Evolutionary conservation across 2,329 filamentous ascomycete genomes (phyloP).

Genomic region (Aspergillus amoenus): DNA sequence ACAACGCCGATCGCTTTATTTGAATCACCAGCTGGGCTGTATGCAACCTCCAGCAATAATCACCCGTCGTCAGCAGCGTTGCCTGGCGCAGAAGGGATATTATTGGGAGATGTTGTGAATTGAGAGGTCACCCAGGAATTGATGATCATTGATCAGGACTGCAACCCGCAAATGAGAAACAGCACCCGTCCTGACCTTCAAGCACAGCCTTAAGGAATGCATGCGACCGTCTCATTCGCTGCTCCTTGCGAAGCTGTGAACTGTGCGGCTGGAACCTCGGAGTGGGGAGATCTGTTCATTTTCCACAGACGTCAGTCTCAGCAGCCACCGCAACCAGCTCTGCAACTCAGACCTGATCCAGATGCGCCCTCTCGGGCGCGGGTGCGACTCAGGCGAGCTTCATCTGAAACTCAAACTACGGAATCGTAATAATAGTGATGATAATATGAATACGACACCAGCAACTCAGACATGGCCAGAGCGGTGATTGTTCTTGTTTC

Average conservation of each 20-base stretch:
- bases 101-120: neutral
- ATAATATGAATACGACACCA: neutral
- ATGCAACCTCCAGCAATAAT: conserved; percentile 3
- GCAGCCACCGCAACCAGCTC: neutral
- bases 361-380: neutral
- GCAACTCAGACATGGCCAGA: neutral
- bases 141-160: neutral
- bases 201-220: conserved; percentile 8
- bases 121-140: neutral
- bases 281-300: neutral
- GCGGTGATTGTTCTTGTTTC: conserved; percentile 2
- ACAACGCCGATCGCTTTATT: conserved; percentile 2
- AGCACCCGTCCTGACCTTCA: neutral
- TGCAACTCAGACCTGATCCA: neutral
- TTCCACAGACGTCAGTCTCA: conserved; percentile 7
- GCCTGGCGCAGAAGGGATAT: neutral
- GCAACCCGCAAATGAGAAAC: conserved; percentile 3
- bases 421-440: neutral
- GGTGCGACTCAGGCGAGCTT: neutral
- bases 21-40: neutral
- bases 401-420: neutral
- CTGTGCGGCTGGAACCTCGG: conserved; percentile 9
- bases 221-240: conserved; percentile 2
- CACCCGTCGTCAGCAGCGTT: neutral
- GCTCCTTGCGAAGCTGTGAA: neutral